Conservation (phyloP, 108 stramenopile genomes). For the Cyclotella cryptica region DNA sequence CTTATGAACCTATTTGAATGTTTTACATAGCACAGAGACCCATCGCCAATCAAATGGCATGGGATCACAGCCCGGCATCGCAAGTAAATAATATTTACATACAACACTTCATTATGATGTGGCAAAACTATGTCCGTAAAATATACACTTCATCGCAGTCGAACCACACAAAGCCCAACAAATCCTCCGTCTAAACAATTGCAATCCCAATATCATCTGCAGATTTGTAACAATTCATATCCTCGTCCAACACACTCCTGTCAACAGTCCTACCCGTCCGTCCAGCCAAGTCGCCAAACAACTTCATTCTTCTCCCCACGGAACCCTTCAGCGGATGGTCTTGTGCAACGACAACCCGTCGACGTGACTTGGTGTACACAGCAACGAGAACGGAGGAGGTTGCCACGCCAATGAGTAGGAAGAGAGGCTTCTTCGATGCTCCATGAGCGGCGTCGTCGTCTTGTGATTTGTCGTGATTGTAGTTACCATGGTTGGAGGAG, state of each 20-base stretch:
- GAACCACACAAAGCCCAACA: no score
- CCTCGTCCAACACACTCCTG: not conserved
- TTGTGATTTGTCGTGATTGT: not conserved
- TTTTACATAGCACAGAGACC: no score
- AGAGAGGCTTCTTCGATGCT: not conserved
- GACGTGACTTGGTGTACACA: conserved; percentile 1
- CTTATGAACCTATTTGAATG: no score
- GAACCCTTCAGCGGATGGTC: conserved; percentile 12
- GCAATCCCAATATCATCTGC: conserved; percentile 6
- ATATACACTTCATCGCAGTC: no score
- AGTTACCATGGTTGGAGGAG: not conserved
- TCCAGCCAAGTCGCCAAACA: conserved; percentile 10
- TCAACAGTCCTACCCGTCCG: not conserved
- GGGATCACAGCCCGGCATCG: no score
- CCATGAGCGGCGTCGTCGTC: not conserved
- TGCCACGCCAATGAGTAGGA: not conserved
- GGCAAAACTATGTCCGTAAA: no score
- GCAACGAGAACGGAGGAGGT: not conserved
- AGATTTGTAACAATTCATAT: conserved; percentile 1
- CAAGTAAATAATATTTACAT: no score
- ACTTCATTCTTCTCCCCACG: not conserved
- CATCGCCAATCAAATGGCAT: no score
- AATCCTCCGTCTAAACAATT: not conserved
- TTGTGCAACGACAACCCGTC: not conserved
- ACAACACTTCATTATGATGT: no score